Conservation (phyloP, 1,139 yeast species). For the Wickerhamiella pararugosa region DNA sequence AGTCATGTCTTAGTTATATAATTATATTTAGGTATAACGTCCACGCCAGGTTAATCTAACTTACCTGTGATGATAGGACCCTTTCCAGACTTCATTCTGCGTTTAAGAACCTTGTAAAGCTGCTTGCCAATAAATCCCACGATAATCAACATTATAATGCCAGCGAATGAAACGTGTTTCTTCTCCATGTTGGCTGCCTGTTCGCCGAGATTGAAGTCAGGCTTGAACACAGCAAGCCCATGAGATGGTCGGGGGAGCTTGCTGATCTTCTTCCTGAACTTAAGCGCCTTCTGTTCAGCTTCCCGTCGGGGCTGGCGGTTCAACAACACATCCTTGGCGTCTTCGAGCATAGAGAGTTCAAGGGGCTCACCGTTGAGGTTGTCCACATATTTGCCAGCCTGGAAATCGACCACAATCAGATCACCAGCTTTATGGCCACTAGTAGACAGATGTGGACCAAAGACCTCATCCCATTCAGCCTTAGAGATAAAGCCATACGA, state of each 20-base stretch:
- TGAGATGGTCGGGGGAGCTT: no score
- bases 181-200: constrained; percentile 1
- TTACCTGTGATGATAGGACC: constrained; percentile 5
- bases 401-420: constrained; percentile 12
- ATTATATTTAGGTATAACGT: constrained; percentile 2
- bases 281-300: no score
- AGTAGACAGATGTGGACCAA: constrained; percentile 9
- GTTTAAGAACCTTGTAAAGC: not conserved
- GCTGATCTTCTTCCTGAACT: no score
- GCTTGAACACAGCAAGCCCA: not conserved
- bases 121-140: not conserved
- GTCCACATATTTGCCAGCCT: constrained; percentile 12
- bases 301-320: no score
- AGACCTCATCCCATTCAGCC: constrained; percentile 8
- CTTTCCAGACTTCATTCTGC: not conserved
- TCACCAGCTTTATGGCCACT: constrained; percentile 10
- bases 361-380: constrained; percentile 9
- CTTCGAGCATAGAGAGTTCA: not conserved
- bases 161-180: constrained; percentile 2
- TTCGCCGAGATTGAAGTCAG: constrained; percentile 1
- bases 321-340: not conserved
- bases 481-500: constrained; percentile 9
- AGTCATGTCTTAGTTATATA: not conserved
- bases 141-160: not conserved
- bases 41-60: not conserved